Base-by-base conservation (phyloP, 352 stramenopile genomes). In the Globisporangium orthogonon region DNA sequence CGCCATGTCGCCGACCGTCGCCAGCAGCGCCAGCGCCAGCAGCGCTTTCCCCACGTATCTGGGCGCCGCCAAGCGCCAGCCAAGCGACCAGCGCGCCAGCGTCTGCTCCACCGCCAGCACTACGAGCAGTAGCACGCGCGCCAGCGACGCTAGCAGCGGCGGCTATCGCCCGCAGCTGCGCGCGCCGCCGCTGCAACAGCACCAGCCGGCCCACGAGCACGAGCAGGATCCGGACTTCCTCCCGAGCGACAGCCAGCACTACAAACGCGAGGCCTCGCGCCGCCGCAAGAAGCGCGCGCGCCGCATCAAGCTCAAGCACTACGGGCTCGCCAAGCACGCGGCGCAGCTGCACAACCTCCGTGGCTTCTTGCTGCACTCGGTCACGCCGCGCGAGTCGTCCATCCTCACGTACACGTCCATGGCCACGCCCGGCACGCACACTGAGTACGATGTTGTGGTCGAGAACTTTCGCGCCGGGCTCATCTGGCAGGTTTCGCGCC, bases 361-460 rank as follows among this genome's bases (percentile, higher is more conserved):
- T 50, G 67, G 74, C 52, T 83, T 87, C 58, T 51, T 83, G 47
- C 63, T 89, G 39, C 76, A 86, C 69, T 78, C 78, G 30, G 74
- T 87, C 52, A 78, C 75, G 51, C 76, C 78, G 0, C 68, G 73
- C 28, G 78, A 89, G 50, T 78, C 72, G 18, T 72, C 62, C 11
- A 71, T 77, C 35, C 55, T 77, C 48, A 64, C 71, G 47, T 80
- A 82, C 66, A 76, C 71, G 62, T 84, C 74, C 28, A 51, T 76
- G 15, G 56, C 62, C 40, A 66, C 65, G 17, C 70, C 70, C 0
- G 70, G 70, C 1, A 83, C 72, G 17, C 67, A 83, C 69, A 88
- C 69, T 1, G 75, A 89, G 54, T 91, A 91, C 66, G 69, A 83
- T 30, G 59, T 87, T n/a, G 64, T 82, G 37, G 65, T 86, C 14